Percentiles rank a stretch among this genome's conserved stretches.
Evolutionary conservation across 2,329 filamentous ascomycete genomes (phyloP).

Genomic region (Pseudonectria foliicola): DNA sequence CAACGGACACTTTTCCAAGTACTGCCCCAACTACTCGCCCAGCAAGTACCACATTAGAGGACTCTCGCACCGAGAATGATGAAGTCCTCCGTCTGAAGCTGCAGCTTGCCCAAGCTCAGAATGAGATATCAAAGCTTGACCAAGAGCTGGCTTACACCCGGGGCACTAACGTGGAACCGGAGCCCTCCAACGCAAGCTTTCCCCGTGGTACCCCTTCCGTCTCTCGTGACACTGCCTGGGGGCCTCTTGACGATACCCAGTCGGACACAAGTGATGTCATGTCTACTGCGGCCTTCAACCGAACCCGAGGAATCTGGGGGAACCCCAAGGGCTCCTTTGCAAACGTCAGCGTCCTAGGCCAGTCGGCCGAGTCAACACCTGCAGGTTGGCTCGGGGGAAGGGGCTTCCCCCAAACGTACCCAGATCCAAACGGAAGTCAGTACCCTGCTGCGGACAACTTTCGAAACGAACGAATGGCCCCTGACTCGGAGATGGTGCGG

Average conservation of each 20-base stretch:
- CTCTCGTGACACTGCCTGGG: slow-evolving; percentile 44
- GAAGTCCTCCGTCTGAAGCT: slow-evolving; percentile 63
- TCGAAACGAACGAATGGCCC: slow-evolving; percentile 39
- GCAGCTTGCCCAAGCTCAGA: slow-evolving; percentile 64
- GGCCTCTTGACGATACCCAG: slow-evolving; percentile 44
- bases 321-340: slow-evolving; percentile 37
- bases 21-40: slow-evolving; percentile 44
- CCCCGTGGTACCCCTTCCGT: slow-evolving; percentile 12
- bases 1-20: slow-evolving; percentile 45
- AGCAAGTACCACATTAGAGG: slow-evolving; percentile 43
- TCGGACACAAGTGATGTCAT: slow-evolving; percentile 51
- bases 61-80: slow-evolving; percentile 35
- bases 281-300: slow-evolving; percentile 44
- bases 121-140: slow-evolving; percentile 63
- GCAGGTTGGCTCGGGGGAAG: slow-evolving; percentile 40
- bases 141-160: slow-evolving; percentile 62
- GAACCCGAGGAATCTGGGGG: slow-evolving; percentile 50
- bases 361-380: slow-evolving; percentile 30
- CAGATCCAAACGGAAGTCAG: slow-evolving; percentile 30
- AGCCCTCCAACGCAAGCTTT: slow-evolving; percentile 14
- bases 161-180: slow-evolving; percentile 47
- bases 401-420: slow-evolving; percentile 30
- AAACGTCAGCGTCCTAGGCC: slow-evolving; percentile 27
- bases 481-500: slow-evolving; percentile 43
- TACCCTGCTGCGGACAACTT: slow-evolving; percentile 34